phyloP scores from a whole-genome alignment of 108 stramenopile species.

The Nitzschia sp. region DNA sequence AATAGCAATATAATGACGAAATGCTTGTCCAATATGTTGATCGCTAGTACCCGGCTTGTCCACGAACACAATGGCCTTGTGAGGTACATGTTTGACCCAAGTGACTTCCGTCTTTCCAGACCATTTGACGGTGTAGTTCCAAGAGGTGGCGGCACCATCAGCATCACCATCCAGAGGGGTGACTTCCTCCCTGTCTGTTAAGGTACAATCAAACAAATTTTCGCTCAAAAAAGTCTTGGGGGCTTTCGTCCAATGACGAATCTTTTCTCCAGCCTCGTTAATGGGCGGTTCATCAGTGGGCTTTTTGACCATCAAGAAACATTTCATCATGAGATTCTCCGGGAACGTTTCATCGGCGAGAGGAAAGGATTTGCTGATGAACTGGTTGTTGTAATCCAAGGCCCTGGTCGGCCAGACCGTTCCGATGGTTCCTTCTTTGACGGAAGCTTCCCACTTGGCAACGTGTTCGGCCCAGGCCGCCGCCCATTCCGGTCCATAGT shows the following conservation, averaged over 20 bases:
- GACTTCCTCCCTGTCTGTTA: conserved; percentile 34
- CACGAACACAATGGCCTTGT: conserved; percentile 63
- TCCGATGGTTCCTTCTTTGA: conserved; percentile 43
- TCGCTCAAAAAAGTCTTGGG: conserved; percentile 25
- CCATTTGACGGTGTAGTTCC: conserved; percentile 17
- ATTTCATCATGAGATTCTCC: conserved; percentile 41
- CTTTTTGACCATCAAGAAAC: conserved; percentile 43
- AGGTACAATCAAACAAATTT: conserved; percentile 46
- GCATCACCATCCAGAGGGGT: conserved; percentile 8
- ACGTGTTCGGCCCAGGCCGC: conserved; percentile 69
- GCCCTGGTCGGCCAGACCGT: conserved; percentile 39
- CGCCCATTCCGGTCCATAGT: conserved; percentile 79
- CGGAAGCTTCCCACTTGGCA: conserved; percentile 28
- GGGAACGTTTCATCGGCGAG: conserved; percentile 34
- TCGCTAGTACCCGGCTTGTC: conserved; percentile 50
- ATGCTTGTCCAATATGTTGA: conserved; percentile 32
- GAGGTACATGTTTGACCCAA: conserved; percentile 60
- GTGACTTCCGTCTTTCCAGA: conserved; percentile 5
- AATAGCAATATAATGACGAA: conserved; percentile 68
- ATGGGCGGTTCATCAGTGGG: conserved; percentile 22
- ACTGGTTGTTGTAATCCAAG: conserved; percentile 38
- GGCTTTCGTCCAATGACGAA: conserved; percentile 30
- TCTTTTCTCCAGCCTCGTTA: conserved; percentile 27
- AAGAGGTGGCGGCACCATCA: neutral
- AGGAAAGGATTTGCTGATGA: conserved; percentile 22